phyloP scores from a whole-genome alignment of 768 basidiomycete genomes.

The Podaxis sp. region DNA sequence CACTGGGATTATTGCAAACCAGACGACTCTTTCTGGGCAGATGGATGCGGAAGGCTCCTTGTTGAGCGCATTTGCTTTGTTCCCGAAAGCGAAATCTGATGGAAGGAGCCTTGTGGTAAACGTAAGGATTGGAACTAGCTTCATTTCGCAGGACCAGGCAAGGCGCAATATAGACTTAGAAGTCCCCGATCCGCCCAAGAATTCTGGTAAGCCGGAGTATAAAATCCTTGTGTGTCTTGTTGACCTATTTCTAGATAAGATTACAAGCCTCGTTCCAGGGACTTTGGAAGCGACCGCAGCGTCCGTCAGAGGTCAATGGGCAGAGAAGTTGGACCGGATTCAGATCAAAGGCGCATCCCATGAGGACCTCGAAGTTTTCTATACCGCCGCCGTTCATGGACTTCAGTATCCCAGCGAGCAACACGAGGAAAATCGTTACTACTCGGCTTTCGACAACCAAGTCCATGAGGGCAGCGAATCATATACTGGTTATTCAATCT shows the following conservation, averaged over 20 bases:
- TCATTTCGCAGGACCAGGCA: slow-evolving; percentile 70
- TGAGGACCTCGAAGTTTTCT: slow-evolving; percentile 39
- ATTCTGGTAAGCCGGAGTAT: not conserved
- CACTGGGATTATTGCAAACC: slow-evolving; percentile 17
- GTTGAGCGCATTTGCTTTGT: slow-evolving; percentile 49
- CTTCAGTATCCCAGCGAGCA: slow-evolving; percentile 79
- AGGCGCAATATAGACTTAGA: slow-evolving; percentile 43
- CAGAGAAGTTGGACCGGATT: slow-evolving; percentile 54
- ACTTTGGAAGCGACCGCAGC: slow-evolving; percentile 51
- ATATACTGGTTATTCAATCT: slow-evolving; percentile 78
- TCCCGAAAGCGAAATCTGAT: slow-evolving; percentile 26
- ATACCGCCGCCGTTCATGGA: slow-evolving; percentile 62
- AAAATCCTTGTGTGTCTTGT: not conserved
- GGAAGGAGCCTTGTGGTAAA: slow-evolving; percentile 33
- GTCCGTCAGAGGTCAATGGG: slow-evolving; percentile 50
- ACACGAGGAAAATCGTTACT: slow-evolving; percentile 63
- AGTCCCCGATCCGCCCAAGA: slow-evolving; percentile 21
- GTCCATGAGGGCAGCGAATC: slow-evolving; percentile 58
- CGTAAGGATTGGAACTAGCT: slow-evolving; percentile 69
- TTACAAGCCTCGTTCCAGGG: not conserved
- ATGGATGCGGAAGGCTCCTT: slow-evolving; percentile 36
- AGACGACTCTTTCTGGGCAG: slow-evolving; percentile 7
- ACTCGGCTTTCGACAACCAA: slow-evolving; percentile 70
- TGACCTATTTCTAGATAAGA: not conserved
- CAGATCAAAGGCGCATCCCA: slow-evolving; percentile 27